Evolutionary conservation across 2,329 filamentous ascomycete genomes (phyloP), one percentile per base, ranked within the genome.

Genomic region (Arachnomyces sp.): DNA sequence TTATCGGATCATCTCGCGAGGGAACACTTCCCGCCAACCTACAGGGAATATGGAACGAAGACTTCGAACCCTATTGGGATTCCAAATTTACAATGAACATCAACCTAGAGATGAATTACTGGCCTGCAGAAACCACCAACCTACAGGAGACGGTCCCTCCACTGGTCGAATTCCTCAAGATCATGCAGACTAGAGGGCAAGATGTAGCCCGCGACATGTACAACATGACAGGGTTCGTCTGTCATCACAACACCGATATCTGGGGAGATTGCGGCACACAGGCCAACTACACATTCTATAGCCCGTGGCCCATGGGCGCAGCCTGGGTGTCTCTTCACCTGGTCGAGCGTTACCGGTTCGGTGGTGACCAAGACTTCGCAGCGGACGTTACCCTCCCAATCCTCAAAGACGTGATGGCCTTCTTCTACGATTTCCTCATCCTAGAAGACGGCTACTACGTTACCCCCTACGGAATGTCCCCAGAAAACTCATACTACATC

Each of bases 41-140:
- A 0, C 73, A 76, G 51, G 75, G 76, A 0, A 65, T 67, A 14
- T 79, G 76, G 76, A 70, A 68, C 7, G 66, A 73, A 35, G 59
- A 63, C 0, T 55, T 73, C 2, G 49, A 52, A 2, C 60, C 66
- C 2, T 66, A 69, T 2, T 77, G 76, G 76, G 66, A 67, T 8
- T 68, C 61, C 3, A 74, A 79, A 46, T 79, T 76, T 42, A 74
- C 76, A 33, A 63, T 68, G 31, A 74, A 79, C 44, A 75, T 79
- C 49, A 79, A 79, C 42, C 44, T 78, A 0, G 73, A 79, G 47
- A 79, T 79, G 76, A 79, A 78, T 44, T 70, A 79, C 46, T 79
- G 76, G 74, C 60, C 59, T 2, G 66, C 68, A 2, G 72, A 76
- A 28, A 65, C 73, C 38, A 74, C 72, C 0, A 61, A 73, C 1